Percentiles rank a stretch among this genome's conserved stretches.
Evolutionary conservation across 495 filamentous ascomycete species (phyloP).

Genomic region (Xylaria castorea): DNA sequence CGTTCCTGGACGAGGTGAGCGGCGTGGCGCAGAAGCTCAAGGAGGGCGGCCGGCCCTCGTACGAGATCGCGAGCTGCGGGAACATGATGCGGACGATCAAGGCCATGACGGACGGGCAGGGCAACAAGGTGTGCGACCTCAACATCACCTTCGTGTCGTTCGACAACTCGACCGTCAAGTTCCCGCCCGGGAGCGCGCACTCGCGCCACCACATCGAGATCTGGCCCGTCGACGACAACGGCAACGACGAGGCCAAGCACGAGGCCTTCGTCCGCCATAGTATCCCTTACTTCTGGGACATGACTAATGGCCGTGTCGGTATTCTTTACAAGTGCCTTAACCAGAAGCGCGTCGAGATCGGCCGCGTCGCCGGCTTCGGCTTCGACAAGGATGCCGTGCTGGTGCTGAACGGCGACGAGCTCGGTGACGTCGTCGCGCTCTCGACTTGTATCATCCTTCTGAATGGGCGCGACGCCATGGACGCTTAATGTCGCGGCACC

Average conservation of each 20-base stretch:
- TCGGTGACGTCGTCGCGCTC: conserved; percentile 38
- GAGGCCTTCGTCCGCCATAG: conserved; percentile 40
- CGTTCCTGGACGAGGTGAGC: conserved; percentile 37
- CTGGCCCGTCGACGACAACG: conserved; percentile 35
- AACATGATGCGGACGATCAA: conserved; percentile 46
- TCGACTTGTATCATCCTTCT: conserved; percentile 41
- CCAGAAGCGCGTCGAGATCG: conserved; percentile 42
- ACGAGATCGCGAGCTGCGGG: conserved; percentile 38
- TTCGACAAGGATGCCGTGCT: conserved; percentile 40
- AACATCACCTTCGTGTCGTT: conserved; percentile 44
- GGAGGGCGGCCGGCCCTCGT: conserved; percentile 12
- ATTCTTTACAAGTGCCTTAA: conserved; percentile 43
- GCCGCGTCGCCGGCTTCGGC: conserved; percentile 36
- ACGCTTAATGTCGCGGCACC: conserved; percentile 27
- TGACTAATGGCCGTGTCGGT: conserved; percentile 37
- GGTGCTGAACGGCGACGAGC: conserved; percentile 36
- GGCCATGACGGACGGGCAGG: conserved; percentile 31
- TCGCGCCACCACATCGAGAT: conserved; percentile 38
- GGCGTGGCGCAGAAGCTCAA: conserved; percentile 25
- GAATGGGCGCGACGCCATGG: conserved; percentile 41
- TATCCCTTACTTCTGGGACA: conserved; percentile 44
- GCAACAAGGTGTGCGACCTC: conserved; percentile 37
- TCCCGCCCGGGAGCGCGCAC: conserved; percentile 35
- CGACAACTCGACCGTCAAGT: conserved; percentile 35
- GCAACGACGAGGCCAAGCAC: conserved; percentile 33